Base-by-base conservation (phyloP, 768 basidiomycete species). In the Gautieria morchelliformis region DNA sequence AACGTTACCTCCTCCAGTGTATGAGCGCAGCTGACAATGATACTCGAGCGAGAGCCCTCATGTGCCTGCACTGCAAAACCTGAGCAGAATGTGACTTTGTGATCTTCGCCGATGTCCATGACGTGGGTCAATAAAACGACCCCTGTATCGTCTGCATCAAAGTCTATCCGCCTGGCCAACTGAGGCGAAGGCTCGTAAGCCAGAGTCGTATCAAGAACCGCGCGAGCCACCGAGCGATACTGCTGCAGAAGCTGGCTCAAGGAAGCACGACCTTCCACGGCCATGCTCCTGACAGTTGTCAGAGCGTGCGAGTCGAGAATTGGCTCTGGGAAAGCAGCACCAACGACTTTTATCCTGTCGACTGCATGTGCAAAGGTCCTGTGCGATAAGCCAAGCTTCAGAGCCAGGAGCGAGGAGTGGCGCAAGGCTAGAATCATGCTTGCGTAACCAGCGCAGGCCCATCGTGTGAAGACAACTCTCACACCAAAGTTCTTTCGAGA, bases 1-100 rank as follows among this genome's bases (percentile, higher is more conserved):
- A 12, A 24, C 58, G 71, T 63, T 63, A 75, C 82, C 78, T 82
- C 77, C 67, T 84, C 78, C 27, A 86, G 65, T 2, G 84, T 83
- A 65, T 85, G 84, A 7, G 78, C 80, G 62, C 83, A 85, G 11
- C 79, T 79, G 22, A 83, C 59, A 37, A 84, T 63, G 15, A 79
- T 60, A 8, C 70, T 63, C 56, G 73, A 68, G 9, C 65, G 58
- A 30, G 58, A 35, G 49, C 64, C 49, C 33, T 58, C 62, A 10
- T 65, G 60, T 49, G 64, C 54, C 58, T 76, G 71, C 51, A 86
- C 61, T 5, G 73, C 76, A 66, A 87, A 85, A 2, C 80, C 84
- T 17, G 81, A 82, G 42, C 76, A 79, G 12, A 83, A 64, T 3
- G 75, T 72, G 24, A 84, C 67, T 65, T 77, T 77, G 61, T 76